Base-by-base conservation (phyloP, 106 monocot species). In the Acanthochlamys bracteata region DNA sequence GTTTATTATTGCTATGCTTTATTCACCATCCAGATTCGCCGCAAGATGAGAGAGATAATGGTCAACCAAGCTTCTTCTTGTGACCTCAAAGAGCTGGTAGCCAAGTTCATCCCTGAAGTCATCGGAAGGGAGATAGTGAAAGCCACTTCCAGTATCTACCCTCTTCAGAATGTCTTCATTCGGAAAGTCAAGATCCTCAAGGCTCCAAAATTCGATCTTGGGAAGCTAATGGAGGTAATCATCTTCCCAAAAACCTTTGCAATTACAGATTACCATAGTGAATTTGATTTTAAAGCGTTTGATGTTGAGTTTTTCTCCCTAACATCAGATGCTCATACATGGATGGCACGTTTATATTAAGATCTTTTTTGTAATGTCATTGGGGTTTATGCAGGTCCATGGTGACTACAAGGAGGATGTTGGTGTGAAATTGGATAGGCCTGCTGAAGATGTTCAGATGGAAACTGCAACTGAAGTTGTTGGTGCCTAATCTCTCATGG, bases 101-200 rank as follows among this genome's bases (percentile, higher is more conserved):
- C 70, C 23, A 91, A 86, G 45, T 91, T 91, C 59, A 91, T 91
- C 12, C 90, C 90, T 11, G 90, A 91, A 57, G 73, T 75, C 3
- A 91, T 91, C 49, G 90, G 90, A 2, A 91, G 86, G 59, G 90
- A 86, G 63, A 91, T 91, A 55, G 90, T 86, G 71, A 91, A 91
- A 46, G 83, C 86, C 22, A 91, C 90, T 2, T 59, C 78, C 0
- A 83, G 86, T 45, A 91, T 89, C 16, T 89, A 79, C 59, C 89
- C 89, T 3, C 75, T 89, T 0, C 84, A 85, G 59, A 89, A 89
- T 73, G 90, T 91, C 2, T 91, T 86, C 39, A 83, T 91, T 68
- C 83, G 90, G 53, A 91, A 91, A 53, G 90, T 83, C 4, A 91
- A 91, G 63, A 91, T 91, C 52, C 70, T 91, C 49, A 91, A 91